Base-by-base conservation (phyloP, 352 stramenopile genomes). In the Globisporangium alternatum region DNA sequence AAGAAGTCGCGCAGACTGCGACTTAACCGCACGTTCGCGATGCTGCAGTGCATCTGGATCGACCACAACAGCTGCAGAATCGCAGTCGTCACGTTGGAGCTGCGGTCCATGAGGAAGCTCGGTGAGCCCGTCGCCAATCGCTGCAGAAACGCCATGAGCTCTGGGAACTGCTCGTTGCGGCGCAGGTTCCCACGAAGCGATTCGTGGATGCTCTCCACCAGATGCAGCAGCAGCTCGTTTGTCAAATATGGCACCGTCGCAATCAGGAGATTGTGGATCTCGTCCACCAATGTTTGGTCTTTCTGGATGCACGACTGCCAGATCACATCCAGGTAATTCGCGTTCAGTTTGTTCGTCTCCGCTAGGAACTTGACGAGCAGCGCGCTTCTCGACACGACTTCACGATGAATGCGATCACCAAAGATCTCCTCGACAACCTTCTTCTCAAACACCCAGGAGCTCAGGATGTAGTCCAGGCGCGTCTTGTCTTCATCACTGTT, bases 361-460 rank as follows among this genome's bases (percentile, higher is more conserved):
- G 84, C 86, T 22, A 96, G 69, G 52, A 95, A 96, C 44, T 90
- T 93, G n/a, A 96, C 73, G 49, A 96, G 57, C 43, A 89, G 68
- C 8, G 84, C 79, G 70, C 82, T 95, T 22, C 88, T 81, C 30
- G 86, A 92, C 35, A 96, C 88, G 53, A 94, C 86, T 70, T 96
- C 86, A 39, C 86, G 80, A 69, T 96, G 88, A n/a, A 95, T 95
- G 22, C 85, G 76, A 62, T 96, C 88, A 9, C 88, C 88, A 70
- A 96, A 96, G 67, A 95, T 91, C 41, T 91, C 86, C 39, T 94
- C 81, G 28, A 94, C 74, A 57, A 95, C 89, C 4, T 83, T 72
- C 56, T 93, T 89, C 25, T 87, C 60, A 37, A 76, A 45, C 4
- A 96, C 86, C 86, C 86, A 96, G 9, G 69, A 59, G 55, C 83